Percentiles rank a stretch among this genome's conserved stretches.
These are phyloP conservation scores for Atkinsonella hypoxylon DNA, from an alignment of 2,329 filamentous ascomycete genomes.

Conservation along the genomic window DNA sequence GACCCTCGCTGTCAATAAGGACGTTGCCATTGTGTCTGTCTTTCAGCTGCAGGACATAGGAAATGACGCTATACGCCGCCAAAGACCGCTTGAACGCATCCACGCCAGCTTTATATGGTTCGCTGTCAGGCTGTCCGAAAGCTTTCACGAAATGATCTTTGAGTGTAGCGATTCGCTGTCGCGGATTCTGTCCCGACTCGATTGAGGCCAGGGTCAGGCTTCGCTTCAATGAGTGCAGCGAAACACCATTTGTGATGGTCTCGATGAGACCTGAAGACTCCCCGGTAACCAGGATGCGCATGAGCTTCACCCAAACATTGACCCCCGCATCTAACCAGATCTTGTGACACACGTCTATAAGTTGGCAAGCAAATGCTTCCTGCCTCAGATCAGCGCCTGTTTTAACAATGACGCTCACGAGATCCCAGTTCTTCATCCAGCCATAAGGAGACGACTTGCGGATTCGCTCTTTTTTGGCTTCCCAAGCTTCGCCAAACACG, in stretches of 20 bases:
- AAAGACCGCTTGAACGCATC: constrained; percentile 73
- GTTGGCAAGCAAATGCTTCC: constrained; percentile 77
- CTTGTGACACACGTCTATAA: constrained; percentile 70
- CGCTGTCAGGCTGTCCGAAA: constrained; percentile 58
- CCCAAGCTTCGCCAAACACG: constrained; percentile 79
- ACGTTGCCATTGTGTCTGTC: constrained; percentile 82
- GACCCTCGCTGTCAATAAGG: constrained; percentile 72
- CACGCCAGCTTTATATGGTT: constrained; percentile 58
- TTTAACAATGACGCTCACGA: constrained; percentile 79
- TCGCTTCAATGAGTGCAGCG: constrained; percentile 74
- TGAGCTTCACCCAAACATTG: constrained; percentile 78
- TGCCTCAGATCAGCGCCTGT: constrained; percentile 73
- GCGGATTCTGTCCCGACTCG: constrained; percentile 59
- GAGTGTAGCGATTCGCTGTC: constrained; percentile 65
- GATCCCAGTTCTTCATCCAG: constrained; percentile 84
- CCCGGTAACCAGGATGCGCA: constrained; percentile 77
- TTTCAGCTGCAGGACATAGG: constrained; percentile 73
- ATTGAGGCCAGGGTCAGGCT: constrained; percentile 66
- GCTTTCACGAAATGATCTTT: constrained; percentile 73
- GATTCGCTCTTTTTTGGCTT: constrained; percentile 72
- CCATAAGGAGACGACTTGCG: constrained; percentile 74
- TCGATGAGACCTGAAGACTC: constrained; percentile 77
- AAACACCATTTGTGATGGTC: constrained; percentile 80
- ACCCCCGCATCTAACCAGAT: constrained; percentile 67
- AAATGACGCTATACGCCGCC: constrained; percentile 76